These are phyloP conservation scores for Fusarium haematococcum DNA, from an alignment of 2,329 filamentous ascomycete species.

Conservation along the genomic window DNA sequence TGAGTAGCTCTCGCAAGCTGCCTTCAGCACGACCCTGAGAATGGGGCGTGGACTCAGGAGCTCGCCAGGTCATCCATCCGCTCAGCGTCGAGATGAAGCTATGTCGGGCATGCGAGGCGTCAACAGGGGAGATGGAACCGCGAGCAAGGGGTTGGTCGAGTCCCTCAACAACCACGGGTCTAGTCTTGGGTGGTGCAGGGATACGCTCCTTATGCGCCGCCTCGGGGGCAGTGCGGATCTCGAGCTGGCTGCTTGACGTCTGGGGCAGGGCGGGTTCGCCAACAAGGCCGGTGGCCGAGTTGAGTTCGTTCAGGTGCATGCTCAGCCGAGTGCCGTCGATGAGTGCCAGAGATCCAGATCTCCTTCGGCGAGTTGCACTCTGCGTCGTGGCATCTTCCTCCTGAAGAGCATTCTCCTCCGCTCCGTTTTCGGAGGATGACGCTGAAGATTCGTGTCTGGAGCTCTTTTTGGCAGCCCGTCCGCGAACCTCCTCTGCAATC, in stretches of 20 bases:
- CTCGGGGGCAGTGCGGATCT: slow-evolving; percentile 55
- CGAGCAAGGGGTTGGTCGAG: slow-evolving; percentile 44
- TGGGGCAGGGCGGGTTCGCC: slow-evolving; percentile 69
- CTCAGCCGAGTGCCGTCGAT: slow-evolving; percentile 53
- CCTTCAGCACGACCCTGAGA: slow-evolving; percentile 65
- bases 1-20: slow-evolving; percentile 65
- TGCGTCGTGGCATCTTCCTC: slow-evolving; percentile 29
- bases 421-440: slow-evolving; percentile 46
- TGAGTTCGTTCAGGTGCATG: slow-evolving; percentile 41
- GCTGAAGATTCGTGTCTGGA: slow-evolving; percentile 49
- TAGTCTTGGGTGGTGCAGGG: slow-evolving; percentile 27
- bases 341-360: slow-evolving; percentile 52
- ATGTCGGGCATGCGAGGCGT: slow-evolving; percentile 40
- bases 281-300: slow-evolving; percentile 57
- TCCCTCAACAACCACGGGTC: slow-evolving; percentile 30
- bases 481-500: slow-evolving; percentile 66
- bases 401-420: slow-evolving; percentile 41
- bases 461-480: slow-evolving; percentile 57
- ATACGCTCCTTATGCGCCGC: slow-evolving; percentile 39
- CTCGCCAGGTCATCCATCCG: slow-evolving; percentile 61
- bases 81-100: slow-evolving; percentile 55
- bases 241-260: slow-evolving; percentile 64
- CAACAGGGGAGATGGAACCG: slow-evolving; percentile 44
- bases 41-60: slow-evolving; percentile 38
- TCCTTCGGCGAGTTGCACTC: slow-evolving; percentile 41